Base-by-base conservation (phyloP, 2,329 filamentous ascomycete genomes). In the Exophiala lecanii-corni region DNA sequence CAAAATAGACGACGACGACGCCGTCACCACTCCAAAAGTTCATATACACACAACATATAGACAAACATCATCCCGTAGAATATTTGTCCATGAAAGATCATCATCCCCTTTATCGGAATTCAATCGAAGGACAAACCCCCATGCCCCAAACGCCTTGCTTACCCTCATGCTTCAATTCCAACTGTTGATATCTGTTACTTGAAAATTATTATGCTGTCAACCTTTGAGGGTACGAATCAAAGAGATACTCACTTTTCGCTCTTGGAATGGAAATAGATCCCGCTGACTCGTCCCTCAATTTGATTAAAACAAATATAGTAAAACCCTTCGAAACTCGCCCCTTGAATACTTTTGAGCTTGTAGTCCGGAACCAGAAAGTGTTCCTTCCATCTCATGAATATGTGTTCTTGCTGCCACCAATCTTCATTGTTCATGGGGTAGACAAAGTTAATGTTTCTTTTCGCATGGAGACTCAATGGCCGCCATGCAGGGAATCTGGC, bases 231-330 rank as follows among this genome's bases (percentile, higher is more conserved):
- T 9, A 5, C 13, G 21, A 19, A 35, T 26, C 20, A 16, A 20
- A n/a, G n/a, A n/a, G 17, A n/a, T 13, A 77, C 85, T 69, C 68
- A 96, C 87, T 91, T 95, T 71, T 97, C 91, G 68, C 89, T 97
- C 71, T 94, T 95, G 9, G 87, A 86, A 69, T 98, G 92, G 64
- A 95, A 98, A 67, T 98, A 98, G 45, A 97, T 95, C 13, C 92
- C 92, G 59, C 81, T 89, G 30, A 98, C 85, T 51, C 78, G 82
- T 5, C 91, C 92, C 51, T 82, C 78, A 36, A 88, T 71, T 66
- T 97, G 91, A 64, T 97, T 95, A 71, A 97, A 97, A 69, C 89
- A 96, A 55, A 98, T 97, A 61, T 98, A 98, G 64, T 97, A 98
- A 63, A 98, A 98, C 0, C 92, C 92, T 61, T 98, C 92, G 48